Percentiles rank a stretch among this genome's conserved stretches.
These are phyloP conservation scores for Chernovozyma sophiae-reginae DNA, from an alignment of 1,139 yeast genomes.

Conservation along the genomic window DNA sequence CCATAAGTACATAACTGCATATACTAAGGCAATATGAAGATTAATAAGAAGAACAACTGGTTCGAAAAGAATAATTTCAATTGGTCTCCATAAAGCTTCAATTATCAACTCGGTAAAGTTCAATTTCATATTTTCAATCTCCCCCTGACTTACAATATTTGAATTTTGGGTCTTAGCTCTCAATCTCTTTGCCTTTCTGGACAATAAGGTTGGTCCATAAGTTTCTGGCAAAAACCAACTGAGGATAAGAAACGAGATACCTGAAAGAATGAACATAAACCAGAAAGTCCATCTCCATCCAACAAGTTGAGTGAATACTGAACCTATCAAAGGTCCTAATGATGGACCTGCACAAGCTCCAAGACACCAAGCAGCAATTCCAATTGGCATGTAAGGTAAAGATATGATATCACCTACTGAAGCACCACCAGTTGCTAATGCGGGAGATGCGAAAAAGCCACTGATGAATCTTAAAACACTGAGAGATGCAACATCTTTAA, in stretches of 20 bases:
- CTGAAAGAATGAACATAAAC: slow-evolving; percentile 37
- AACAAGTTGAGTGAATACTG: slow-evolving; percentile 19
- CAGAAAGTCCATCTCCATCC: slow-evolving; percentile 47
- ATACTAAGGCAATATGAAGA: slow-evolving; percentile 27
- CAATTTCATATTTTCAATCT: slow-evolving; percentile 34
- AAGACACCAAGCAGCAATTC: slow-evolving; percentile 27
- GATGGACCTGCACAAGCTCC: slow-evolving; percentile 32
- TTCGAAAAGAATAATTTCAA: slow-evolving; percentile 27
- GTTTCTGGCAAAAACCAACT: slow-evolving; percentile 49
- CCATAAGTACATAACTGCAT: slow-evolving; percentile 29
- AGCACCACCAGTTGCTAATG: slow-evolving; percentile 37
- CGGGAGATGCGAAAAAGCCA: slow-evolving; percentile 35
- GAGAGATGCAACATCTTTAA: slow-evolving; percentile 27
- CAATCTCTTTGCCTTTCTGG: slow-evolving; percentile 44
- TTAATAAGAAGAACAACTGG: slow-evolving; percentile 31
- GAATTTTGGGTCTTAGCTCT: slow-evolving; percentile 41
- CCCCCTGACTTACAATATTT: slow-evolving; percentile 38
- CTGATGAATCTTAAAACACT: slow-evolving; percentile 28
- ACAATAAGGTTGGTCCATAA: slow-evolving; percentile 39
- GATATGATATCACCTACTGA: slow-evolving; percentile 26
- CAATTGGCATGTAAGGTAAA: slow-evolving; percentile 22
- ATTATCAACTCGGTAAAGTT: slow-evolving; percentile 17
- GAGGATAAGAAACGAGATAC: slow-evolving; percentile 27
- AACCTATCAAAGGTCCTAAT: slow-evolving; percentile 31
- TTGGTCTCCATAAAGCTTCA: slow-evolving; percentile 27